A percentile compares a stretch with the other conserved stretches of the same genome.
Evolutionary conservation across 192 early-diverging fungal genomes (phyloP).

Genomic region (Geosiphon pyriformis): DNA sequence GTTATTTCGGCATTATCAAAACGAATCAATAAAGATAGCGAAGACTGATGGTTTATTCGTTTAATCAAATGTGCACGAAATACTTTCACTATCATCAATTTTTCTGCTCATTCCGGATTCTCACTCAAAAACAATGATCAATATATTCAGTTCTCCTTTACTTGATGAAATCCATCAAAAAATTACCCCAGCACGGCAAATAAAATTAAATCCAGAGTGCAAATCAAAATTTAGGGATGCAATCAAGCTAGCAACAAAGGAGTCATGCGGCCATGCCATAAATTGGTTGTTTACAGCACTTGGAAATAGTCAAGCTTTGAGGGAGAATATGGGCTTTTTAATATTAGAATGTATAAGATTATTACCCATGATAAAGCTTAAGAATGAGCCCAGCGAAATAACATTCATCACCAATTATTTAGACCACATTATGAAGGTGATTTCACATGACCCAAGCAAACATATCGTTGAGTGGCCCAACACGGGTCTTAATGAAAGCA

Average conservation of each 20-base stretch:
- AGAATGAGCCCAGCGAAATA: conserved; percentile 16
- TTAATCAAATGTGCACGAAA: conserved; percentile 23
- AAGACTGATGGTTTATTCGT: conserved; percentile 2
- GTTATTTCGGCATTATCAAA: conserved; percentile 10
- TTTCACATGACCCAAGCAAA: conserved; percentile 13
- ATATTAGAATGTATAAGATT: conserved; percentile 7
- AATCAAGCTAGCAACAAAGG: neutral
- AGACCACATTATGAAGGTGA: conserved; percentile 10
- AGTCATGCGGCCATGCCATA: neutral
- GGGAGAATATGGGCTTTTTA: conserved; percentile 13
- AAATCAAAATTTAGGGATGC: conserved; percentile 13
- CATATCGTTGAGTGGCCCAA: conserved; percentile 17
- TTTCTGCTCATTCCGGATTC: neutral
- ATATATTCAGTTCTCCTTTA: conserved; percentile 5
- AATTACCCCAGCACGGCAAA: conserved; percentile 1
- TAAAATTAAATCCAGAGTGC: conserved; percentile 13
- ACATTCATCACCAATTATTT: conserved; percentile 13
- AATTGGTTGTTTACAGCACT: neutral
- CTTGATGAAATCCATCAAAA: conserved; percentile 22
- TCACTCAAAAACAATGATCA: conserved; percentile 17
- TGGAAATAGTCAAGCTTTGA: conserved; percentile 4
- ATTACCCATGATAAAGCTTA: conserved; percentile 6
- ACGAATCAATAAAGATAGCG: conserved; percentile 6
- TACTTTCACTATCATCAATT: conserved; percentile 12
- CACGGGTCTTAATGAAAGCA: conserved; percentile 18